phyloP scores from a whole-genome alignment of 2,329 filamentous ascomycete genomes.

The Drechslera avenae region DNA sequence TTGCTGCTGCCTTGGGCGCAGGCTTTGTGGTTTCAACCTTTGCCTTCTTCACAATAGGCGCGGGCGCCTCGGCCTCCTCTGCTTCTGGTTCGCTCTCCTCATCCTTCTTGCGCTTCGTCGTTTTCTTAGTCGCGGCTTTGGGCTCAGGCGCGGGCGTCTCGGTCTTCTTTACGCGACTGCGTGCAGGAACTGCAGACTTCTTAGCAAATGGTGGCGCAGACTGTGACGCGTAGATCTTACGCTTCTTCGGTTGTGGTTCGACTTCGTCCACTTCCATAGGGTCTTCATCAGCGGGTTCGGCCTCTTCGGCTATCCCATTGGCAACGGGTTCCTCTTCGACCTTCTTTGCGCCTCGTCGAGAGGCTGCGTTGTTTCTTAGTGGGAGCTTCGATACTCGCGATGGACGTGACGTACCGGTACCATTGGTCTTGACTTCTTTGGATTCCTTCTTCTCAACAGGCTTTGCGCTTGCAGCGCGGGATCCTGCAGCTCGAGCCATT shows the following conservation, averaged over 20 bases:
- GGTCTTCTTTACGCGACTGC: conserved; percentile 36
- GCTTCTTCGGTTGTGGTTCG: conserved; percentile 16
- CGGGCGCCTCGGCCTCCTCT: conserved; percentile 21
- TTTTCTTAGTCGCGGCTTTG: conserved; percentile 21
- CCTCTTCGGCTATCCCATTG: conserved; percentile 17
- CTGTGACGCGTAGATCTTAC: conserved; percentile 21
- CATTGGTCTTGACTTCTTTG: conserved; percentile 38
- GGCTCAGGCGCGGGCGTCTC: conserved; percentile 27
- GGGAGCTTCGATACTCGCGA: conserved; percentile 14
- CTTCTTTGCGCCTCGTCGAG: conserved; percentile 35
- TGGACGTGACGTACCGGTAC: conserved; percentile 37
- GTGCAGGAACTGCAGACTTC: conserved; percentile 20
- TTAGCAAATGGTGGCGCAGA: conserved; percentile 12
- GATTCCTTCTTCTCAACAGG: conserved; percentile 31
- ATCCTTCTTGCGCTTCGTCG: conserved; percentile 41
- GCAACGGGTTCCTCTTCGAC: conserved; percentile 21
- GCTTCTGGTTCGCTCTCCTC: conserved; percentile 30
- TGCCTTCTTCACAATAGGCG: conserved; percentile 33
- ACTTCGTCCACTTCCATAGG: conserved; percentile 4
- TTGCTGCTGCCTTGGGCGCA: conserved; percentile 17
- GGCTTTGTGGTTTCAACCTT: conserved; percentile 26
- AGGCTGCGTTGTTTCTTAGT: conserved; percentile 22
- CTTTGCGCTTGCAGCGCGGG: conserved; percentile 38
- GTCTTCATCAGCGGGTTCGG: conserved; percentile 8
- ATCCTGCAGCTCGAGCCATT: conserved; percentile 38